Base-by-base conservation (phyloP, 2,329 filamentous ascomycete genomes). In the Colletotrichum navitas region DNA sequence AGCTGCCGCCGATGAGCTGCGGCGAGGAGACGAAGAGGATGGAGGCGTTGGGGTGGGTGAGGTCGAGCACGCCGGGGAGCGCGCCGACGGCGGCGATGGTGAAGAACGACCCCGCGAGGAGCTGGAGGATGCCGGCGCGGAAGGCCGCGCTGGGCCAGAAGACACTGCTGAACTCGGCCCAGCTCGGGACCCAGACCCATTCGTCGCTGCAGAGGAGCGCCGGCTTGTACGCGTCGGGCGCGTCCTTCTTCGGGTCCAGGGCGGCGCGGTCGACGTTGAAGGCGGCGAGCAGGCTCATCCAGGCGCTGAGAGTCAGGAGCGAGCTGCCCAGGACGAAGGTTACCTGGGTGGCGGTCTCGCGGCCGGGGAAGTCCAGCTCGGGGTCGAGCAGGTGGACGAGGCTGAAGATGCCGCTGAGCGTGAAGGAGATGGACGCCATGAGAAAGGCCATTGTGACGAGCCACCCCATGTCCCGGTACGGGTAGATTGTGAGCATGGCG, bases 381-480 rank as follows among this genome's bases (percentile, higher is more conserved):
- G 69, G 65, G 47, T 43, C 56, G 16, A 64, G 1, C 0, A 64
- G 32, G 16, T 61, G 69, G 3, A 64, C 34, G 52, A 72, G 65
- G 18, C 65, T 43, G 54, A 72, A 72, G 32, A 69, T 54, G 52
- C 69, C 69, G 60, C 61, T 64, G 5, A 72, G 32, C 0, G 65
- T 51, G 47, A 72, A 60, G 60, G 52, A 60, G 5, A 72, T 34
- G 24, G 52, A 39, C 10, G 65, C 59, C 16, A 24, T n/a, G 7
- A 69, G 41, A 32, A 69, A 72, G 16, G 60, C 60, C 69, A 72
- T 64, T 2, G 69, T 72, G 8, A 34, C 69, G 10, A 72, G 69
- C 69, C 69, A 72, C 5, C 69, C 69, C 69, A 72, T 72, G 41
- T 72, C 69, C 14, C 65, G 59, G 24, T 72, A 72, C 1, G 69